A percentile compares a stretch with the other conserved stretches of the same genome.
These are phyloP conservation scores for Emergomyces orientalis DNA, from an alignment of 2,329 filamentous ascomycete genomes.

Conservation along the genomic window DNA sequence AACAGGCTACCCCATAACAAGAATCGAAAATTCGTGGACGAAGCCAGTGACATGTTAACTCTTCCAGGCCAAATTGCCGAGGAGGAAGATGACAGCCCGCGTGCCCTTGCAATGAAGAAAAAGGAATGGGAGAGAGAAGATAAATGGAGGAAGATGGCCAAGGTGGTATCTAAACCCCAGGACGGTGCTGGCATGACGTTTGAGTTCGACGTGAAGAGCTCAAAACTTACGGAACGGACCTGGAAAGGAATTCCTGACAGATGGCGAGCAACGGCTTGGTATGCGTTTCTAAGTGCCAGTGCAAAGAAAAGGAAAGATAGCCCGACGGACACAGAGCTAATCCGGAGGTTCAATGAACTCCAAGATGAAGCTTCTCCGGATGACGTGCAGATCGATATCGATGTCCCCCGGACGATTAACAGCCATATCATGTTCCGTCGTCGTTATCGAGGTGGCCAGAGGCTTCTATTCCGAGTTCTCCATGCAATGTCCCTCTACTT, in stretches of 20 bases:
- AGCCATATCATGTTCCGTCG: slow-evolving; percentile 95
- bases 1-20: slow-evolving; percentile 47
- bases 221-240: slow-evolving; percentile 81
- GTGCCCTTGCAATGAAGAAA: slow-evolving; percentile 42
- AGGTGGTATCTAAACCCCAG: slow-evolving; percentile 35
- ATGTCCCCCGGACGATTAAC: slow-evolving; percentile 90
- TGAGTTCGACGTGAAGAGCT: slow-evolving; percentile 71
- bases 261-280: slow-evolving; percentile 91
- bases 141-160: slow-evolving; percentile 61
- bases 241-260: slow-evolving; percentile 98
- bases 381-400: slow-evolving; percentile 93
- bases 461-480: slow-evolving; percentile 82
- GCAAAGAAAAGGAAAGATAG: slow-evolving; percentile 56
- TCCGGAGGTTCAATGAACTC: slow-evolving; percentile 61
- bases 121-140: slow-evolving; percentile 55
- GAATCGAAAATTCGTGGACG: slow-evolving; percentile 35
- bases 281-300: slow-evolving; percentile 75
- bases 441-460: slow-evolving; percentile 84
- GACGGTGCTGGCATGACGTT: slow-evolving; percentile 55
- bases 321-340: slow-evolving; percentile 60
- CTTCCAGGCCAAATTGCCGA: slow-evolving; percentile 45
- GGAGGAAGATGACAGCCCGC: slow-evolving; percentile 41
- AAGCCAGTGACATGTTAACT: slow-evolving; percentile 57
- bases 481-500: slow-evolving; percentile 89
- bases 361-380: slow-evolving; percentile 70